Evolutionary conservation across 2,329 filamentous ascomycete genomes (phyloP).

Genomic region (Stromatinia cepivora): DNA sequence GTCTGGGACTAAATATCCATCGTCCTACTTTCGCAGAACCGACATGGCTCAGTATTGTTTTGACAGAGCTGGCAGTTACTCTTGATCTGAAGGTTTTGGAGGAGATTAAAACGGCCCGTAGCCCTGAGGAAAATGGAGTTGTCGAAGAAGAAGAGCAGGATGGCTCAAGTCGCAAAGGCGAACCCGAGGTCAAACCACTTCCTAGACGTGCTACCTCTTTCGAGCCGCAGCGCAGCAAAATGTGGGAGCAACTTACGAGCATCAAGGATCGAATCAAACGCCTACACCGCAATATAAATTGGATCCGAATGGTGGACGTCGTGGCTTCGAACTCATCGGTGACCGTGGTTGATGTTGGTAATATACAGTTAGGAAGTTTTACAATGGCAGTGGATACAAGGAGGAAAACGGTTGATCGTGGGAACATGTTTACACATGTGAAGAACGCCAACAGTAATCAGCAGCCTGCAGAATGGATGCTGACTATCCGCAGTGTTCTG

Average conservation of each 20-base stretch:
- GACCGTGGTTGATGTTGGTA: conserved; percentile 77
- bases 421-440: conserved; percentile 82
- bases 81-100: conserved; percentile 72
- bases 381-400: conserved; percentile 88
- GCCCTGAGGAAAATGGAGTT: conserved; percentile 33
- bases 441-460: conserved; percentile 63
- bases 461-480: conserved; percentile 89
- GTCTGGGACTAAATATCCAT: conserved; percentile 84
- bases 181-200: conserved; percentile 30
- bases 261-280: conserved; percentile 84
- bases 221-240: conserved; percentile 59
- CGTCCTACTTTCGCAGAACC: conserved; percentile 95
- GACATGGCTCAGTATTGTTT: conserved; percentile 89
- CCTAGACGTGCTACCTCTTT: conserved; percentile 33
- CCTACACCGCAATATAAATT: conserved; percentile 82
- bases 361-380: conserved; percentile 79
- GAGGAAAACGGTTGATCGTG: conserved; percentile 85
- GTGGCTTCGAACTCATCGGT: conserved; percentile 79
- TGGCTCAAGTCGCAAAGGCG: conserved; percentile 29
- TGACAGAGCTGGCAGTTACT: conserved; percentile 83
- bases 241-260: conserved; percentile 76
- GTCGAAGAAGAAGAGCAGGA: conserved; percentile 34
- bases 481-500: conserved; percentile 79
- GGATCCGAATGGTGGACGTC: conserved; percentile 86
- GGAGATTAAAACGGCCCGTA: conserved; percentile 41